Evolutionary conservation across 371 early-diverging fungal species (phyloP).

Genomic region (Mortierella sp.): DNA sequence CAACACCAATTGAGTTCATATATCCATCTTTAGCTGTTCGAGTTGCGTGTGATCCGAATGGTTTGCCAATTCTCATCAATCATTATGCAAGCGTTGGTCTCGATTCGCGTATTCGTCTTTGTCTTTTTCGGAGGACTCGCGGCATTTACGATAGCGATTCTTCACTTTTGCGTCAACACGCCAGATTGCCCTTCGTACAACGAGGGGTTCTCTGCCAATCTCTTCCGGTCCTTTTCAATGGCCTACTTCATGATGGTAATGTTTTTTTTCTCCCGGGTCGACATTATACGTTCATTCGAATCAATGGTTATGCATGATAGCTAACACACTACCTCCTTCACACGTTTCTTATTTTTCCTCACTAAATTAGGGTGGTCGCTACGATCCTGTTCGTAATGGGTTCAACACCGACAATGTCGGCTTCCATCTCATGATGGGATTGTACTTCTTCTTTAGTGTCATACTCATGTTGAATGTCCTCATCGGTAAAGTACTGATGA

Average conservation of each 20-base stretch:
- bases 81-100: neutral
- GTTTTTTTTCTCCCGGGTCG: too few relatives aligned
- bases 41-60: constrained; percentile 8
- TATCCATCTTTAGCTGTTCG: constrained; percentile 10
- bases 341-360: too few relatives aligned
- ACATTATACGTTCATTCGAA: too few relatives aligned
- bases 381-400: constrained; percentile 13
- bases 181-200: too few relatives aligned
- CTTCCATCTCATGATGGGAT: constrained; percentile 21
- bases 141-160: constrained; percentile 12
- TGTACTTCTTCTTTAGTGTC: constrained; percentile 25
- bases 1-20: too few relatives aligned
- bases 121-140: constrained; percentile 9
- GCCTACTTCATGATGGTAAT: constrained; percentile 23
- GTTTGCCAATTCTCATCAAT: constrained; percentile 19
- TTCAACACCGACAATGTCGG: neutral
- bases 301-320: too few relatives aligned
- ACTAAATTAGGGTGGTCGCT: too few relatives aligned
- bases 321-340: too few relatives aligned
- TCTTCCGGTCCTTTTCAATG: neutral
- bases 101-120: constrained; percentile 22
- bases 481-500: too few relatives aligned
- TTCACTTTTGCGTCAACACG: too few relatives aligned
- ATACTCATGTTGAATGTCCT: constrained; percentile 24
- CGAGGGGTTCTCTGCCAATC: too few relatives aligned